phyloP scores from a whole-genome alignment of 441 rosid species.

The Eruca vesicaria region DNA sequence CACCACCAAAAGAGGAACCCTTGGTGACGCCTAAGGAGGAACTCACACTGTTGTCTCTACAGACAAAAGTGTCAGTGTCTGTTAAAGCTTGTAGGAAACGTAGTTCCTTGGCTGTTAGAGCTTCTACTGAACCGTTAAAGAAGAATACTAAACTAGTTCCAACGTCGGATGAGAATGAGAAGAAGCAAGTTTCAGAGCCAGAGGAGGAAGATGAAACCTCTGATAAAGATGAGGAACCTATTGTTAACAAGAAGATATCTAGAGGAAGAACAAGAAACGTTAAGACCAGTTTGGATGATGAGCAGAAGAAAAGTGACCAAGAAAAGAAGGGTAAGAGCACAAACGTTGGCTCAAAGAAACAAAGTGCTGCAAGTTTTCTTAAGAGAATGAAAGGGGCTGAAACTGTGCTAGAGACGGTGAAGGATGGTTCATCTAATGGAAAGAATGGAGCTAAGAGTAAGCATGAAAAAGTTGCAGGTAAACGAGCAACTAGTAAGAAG shows the following conservation, averaged over 20 bases:
- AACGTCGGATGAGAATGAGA: background rate
- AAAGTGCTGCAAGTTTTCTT: conserved; percentile 48
- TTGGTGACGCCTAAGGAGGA: background rate
- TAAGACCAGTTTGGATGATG: conserved; percentile 18
- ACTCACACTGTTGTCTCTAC: background rate
- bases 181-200: background rate
- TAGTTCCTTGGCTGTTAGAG: background rate
- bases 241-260: conserved; percentile 28
- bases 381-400: conserved; percentile 46
- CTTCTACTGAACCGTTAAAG: background rate
- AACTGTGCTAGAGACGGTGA: background rate
- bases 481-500: conserved; percentile 14
- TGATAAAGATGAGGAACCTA: background rate
- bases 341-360: conserved; percentile 35
- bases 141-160: background rate
- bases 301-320: conserved; percentile 30
- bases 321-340: conserved; percentile 36
- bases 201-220: background rate
- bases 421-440: conserved; percentile 32
- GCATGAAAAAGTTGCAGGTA: conserved; percentile 29
- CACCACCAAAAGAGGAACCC: conserved; percentile 27
- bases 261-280: conserved; percentile 32
- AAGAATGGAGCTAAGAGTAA: conserved; percentile 28
- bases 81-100: background rate
- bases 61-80: background rate